These are phyloP conservation scores for Psilocybe cubensis DNA, from an alignment of 768 basidiomycete species.

Conservation along the genomic window DNA sequence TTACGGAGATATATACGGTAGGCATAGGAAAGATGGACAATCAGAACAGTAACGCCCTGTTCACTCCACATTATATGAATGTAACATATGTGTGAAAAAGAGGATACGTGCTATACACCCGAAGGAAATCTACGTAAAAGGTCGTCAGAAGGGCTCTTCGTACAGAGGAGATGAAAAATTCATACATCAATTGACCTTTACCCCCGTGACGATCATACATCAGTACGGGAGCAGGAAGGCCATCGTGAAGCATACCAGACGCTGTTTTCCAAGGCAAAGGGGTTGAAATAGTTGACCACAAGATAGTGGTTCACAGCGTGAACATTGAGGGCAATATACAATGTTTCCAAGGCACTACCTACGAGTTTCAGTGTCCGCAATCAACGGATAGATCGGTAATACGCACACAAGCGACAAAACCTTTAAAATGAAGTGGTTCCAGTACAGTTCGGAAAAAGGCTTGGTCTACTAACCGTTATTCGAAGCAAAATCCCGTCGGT, in stretches of 20 bases:
- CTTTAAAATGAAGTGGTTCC: not conserved
- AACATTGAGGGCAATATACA: not conserved
- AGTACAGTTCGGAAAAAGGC: too few relatives aligned
- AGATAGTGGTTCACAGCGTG: not conserved
- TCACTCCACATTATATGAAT: not conserved
- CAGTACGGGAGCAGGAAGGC: too few relatives aligned
- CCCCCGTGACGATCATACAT: not conserved
- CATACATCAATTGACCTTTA: constrained; percentile 9
- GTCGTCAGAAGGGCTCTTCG: not conserved
- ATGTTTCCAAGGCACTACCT: not conserved
- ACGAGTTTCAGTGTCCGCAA: not conserved
- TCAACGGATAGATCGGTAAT: not conserved
- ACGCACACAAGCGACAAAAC: not conserved
- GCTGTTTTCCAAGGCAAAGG: not conserved
- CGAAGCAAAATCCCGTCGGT: not conserved
- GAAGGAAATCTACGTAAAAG: not conserved
- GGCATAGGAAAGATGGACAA: constrained; percentile 16
- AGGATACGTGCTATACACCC: not conserved
- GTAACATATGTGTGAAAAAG: not conserved
- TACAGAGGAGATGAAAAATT: not conserved
- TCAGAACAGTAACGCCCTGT: constrained; percentile 10
- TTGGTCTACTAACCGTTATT: not conserved
- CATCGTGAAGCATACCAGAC: not conserved
- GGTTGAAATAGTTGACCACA: not conserved
- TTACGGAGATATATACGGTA: constrained; percentile 16